These are phyloP conservation scores for Chytriomyces hyalinus DNA, from an alignment of 192 early-diverging fungal genomes.

Conservation along the genomic window DNA sequence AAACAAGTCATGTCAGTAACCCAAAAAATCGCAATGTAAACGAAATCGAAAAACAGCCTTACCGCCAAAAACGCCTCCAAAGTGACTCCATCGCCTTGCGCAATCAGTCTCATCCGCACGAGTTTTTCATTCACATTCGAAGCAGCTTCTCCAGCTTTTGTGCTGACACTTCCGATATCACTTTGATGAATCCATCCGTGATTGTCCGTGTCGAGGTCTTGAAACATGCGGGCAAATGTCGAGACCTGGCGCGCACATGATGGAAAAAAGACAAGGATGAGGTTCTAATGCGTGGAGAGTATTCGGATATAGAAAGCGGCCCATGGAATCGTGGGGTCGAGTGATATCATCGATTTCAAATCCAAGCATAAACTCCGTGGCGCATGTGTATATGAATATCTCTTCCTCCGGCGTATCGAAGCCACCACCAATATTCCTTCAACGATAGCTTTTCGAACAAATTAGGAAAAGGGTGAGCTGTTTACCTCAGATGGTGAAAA, in stretches of 20 bases:
- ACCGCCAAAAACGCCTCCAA: slow-evolving; percentile 59
- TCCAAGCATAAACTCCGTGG: no score
- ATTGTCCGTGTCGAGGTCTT: slow-evolving; percentile 51
- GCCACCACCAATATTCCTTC: no score
- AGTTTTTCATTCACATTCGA: slow-evolving; percentile 53
- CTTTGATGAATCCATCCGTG: slow-evolving; percentile 47
- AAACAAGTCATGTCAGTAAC: neutral
- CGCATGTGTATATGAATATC: no score
- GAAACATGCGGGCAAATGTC: slow-evolving; percentile 59
- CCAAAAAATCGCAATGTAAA: slow-evolving; percentile 4
- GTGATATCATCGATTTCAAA: no score
- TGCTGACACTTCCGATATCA: slow-evolving; percentile 55
- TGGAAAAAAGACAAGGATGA: no score
- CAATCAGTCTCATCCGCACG: slow-evolving; percentile 35
- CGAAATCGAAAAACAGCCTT: neutral
- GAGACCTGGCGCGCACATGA: slow-evolving; percentile 10
- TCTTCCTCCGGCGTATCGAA: no score
- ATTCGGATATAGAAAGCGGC: no score
- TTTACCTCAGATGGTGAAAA: slow-evolving; percentile 56
- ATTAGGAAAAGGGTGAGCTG: neutral
- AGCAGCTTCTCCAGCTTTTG: slow-evolving; percentile 55
- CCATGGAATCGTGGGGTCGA: no score
- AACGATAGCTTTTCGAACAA: no score
- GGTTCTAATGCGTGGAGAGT: no score
- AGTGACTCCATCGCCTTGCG: slow-evolving; percentile 45